Evolutionary conservation across 257 asterid species (phyloP).

Genomic region (Fraxinus quadrangulata): DNA sequence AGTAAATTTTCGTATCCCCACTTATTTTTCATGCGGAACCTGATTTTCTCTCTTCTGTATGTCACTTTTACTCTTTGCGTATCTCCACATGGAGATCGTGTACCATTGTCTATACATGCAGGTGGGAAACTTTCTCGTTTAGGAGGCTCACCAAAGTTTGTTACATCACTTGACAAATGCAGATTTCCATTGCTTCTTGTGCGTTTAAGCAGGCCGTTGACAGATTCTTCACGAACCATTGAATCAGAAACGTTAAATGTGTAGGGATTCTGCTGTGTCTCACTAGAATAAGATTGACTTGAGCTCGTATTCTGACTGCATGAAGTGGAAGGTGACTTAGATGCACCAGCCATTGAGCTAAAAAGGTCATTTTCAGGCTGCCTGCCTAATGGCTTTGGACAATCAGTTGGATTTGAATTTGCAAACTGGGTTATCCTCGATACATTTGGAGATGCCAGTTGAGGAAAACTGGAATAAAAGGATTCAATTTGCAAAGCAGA

Average conservation of each 20-base stretch:
- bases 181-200: slow-evolving; percentile 59
- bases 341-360: slow-evolving; percentile 39
- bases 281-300: slow-evolving; percentile 64
- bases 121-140: slow-evolving; percentile 28
- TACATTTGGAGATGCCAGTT: slow-evolving; percentile 62
- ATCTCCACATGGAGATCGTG: slow-evolving; percentile 33
- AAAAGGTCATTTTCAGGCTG: slow-evolving; percentile 36
- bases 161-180: slow-evolving; percentile 42
- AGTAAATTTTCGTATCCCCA: slow-evolving; percentile 64
- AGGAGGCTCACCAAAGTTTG: slow-evolving; percentile 37
- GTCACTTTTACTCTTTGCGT: slow-evolving; percentile 67
- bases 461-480: slow-evolving; percentile 74
- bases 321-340: slow-evolving; percentile 67
- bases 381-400: slow-evolving; percentile 27
- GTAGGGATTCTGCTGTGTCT: slow-evolving; percentile 40
- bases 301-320: slow-evolving; percentile 69
- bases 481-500: slow-evolving; percentile 70
- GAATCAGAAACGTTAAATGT: slow-evolving; percentile 21
- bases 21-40: slow-evolving; percentile 61
- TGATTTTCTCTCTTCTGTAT: slow-evolving; percentile 69
- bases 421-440: slow-evolving; percentile 49
- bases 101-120: slow-evolving; percentile 14
- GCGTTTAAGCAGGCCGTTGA: slow-evolving; percentile 39
- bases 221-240: slow-evolving; percentile 36
- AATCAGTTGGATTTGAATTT: slow-evolving; percentile 31